phyloP scores from a whole-genome alignment of 2,329 filamentous ascomycete species.

The Cladophialophora carrionii region DNA sequence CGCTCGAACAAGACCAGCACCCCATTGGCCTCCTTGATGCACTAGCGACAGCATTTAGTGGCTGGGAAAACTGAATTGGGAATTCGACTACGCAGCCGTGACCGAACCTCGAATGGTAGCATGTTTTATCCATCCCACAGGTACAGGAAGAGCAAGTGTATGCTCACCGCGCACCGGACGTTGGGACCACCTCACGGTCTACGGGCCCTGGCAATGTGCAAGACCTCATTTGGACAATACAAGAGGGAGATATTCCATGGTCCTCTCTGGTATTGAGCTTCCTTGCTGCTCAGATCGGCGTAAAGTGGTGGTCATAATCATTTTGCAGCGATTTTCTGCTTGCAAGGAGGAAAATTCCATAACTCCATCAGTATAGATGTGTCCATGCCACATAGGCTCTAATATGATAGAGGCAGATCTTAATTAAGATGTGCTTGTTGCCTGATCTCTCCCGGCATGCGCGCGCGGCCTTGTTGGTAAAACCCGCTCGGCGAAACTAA shows the following conservation, averaged over 20 bases:
- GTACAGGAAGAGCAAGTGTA: background rate
- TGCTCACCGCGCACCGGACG: background rate
- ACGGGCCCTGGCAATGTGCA: background rate
- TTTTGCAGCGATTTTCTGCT: background rate
- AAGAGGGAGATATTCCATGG: background rate
- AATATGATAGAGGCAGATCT: too few relatives aligned
- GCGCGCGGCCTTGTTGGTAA: background rate
- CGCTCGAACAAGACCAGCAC: background rate
- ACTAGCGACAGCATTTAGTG: background rate
- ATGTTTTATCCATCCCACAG: background rate
- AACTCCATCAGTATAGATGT: background rate
- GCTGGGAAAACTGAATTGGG: background rate
- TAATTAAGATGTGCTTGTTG: background rate
- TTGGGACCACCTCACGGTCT: too few relatives aligned
- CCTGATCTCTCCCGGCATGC: background rate
- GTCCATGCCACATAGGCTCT: background rate
- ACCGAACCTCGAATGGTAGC: background rate
- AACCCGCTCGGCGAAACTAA: background rate
- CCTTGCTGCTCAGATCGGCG: background rate
- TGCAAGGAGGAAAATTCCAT: background rate
- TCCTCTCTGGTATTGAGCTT: background rate
- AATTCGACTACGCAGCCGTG: background rate
- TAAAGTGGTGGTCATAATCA: background rate
- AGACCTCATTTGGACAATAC: background rate
- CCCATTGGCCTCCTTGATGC: background rate